These are phyloP conservation scores for Gossypium mustelinum DNA, from an alignment of 345 rosid genomes.

Conservation along the genomic window DNA sequence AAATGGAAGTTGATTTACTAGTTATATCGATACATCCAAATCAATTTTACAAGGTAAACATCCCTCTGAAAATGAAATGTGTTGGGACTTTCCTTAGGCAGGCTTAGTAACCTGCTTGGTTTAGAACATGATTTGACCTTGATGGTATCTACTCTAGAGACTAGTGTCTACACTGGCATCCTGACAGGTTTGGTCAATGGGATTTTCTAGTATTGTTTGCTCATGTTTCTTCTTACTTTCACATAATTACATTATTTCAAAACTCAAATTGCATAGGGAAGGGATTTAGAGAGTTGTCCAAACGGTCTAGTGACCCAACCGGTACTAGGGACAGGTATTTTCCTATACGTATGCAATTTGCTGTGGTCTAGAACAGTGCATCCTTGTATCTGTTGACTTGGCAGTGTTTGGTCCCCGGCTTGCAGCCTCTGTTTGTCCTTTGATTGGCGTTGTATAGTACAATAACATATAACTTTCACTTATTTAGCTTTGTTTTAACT, in stretches of 20 bases:
- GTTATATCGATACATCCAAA: background rate
- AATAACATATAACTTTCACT: background rate
- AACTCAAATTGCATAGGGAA: background rate
- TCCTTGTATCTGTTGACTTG: background rate
- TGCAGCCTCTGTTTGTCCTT: background rate
- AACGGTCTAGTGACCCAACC: background rate
- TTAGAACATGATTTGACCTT: background rate
- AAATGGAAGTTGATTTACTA: conserved; percentile 39
- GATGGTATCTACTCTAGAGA: background rate
- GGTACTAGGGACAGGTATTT: background rate
- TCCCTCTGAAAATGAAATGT: background rate
- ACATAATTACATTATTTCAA: background rate
- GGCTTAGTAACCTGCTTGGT: background rate
- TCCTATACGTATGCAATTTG: background rate
- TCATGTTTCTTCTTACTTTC: background rate
- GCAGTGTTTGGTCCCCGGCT: background rate
- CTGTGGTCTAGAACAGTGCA: background rate
- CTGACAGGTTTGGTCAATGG: background rate
- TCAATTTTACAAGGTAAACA: background rate
- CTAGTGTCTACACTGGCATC: background rate
- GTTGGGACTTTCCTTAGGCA: conserved; percentile 6
- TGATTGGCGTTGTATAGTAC: background rate
- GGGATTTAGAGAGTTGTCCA: background rate
- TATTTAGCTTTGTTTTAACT: background rate
- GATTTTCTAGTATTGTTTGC: background rate